Percentiles rank a stretch among this genome's conserved stretches.
Evolutionary conservation across 2,329 filamentous ascomycete genomes (phyloP).

Genomic region (Cercospora berteroae): DNA sequence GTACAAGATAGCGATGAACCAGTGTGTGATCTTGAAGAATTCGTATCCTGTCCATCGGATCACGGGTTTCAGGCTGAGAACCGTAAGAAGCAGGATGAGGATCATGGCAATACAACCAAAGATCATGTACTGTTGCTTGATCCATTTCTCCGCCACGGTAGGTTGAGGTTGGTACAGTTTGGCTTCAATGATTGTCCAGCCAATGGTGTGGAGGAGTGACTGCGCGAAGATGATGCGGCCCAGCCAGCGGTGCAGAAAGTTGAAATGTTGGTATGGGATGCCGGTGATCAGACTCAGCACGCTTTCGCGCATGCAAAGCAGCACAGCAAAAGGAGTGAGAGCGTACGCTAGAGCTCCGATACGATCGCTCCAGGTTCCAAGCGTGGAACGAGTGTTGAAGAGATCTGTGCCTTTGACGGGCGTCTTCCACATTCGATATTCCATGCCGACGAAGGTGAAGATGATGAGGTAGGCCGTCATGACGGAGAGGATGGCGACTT

Average conservation of each 20-base stretch:
- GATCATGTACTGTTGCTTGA: constrained; percentile 65
- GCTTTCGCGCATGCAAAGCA: constrained; percentile 67
- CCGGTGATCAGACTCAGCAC: constrained; percentile 68
- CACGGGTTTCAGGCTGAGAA: constrained; percentile 58
- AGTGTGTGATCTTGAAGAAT: constrained; percentile 67
- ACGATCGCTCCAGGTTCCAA: constrained; percentile 68
- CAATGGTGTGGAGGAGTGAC: constrained; percentile 65
- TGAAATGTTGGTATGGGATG: constrained; percentile 70
- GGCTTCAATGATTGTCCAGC: constrained; percentile 66
- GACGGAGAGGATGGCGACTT: constrained; percentile 60
- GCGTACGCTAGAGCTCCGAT: constrained; percentile 71
- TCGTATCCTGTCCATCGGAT: constrained; percentile 71
- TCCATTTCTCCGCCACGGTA: constrained; percentile 54
- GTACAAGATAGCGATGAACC: constrained; percentile 70
- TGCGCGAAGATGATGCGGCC: constrained; percentile 72
- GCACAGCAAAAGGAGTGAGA: constrained; percentile 66
- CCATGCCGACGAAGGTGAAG: constrained; percentile 63
- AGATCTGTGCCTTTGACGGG: constrained; percentile 59
- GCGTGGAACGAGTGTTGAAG: constrained; percentile 62
- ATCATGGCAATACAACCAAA: constrained; percentile 70
- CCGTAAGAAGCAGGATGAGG: constrained; percentile 60
- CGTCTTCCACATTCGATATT: constrained; percentile 67
- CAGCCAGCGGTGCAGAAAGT: constrained; percentile 74
- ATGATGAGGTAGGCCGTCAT: constrained; percentile 63
- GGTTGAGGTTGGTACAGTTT: constrained; percentile 72